Evolutionary conservation across 441 rosid genomes (phyloP).

Genomic region (Metrosideros polymorpha): DNA sequence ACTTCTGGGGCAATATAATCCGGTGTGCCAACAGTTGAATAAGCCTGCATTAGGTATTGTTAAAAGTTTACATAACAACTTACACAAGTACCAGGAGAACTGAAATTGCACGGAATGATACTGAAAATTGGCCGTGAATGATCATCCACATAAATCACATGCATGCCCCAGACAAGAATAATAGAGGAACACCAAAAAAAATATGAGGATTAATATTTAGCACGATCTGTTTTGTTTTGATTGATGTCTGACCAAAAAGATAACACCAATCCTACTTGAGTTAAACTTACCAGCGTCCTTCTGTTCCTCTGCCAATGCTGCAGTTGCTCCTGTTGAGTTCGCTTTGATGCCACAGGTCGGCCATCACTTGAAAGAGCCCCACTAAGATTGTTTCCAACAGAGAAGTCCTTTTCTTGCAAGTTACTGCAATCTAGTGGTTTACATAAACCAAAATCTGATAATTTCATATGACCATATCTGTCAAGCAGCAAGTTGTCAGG

Average conservation of each 20-base stretch:
- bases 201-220: not conserved
- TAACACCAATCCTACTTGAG: not conserved
- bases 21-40: constrained; percentile 97
- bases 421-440: constrained; percentile 88
- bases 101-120: not conserved
- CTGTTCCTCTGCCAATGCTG: constrained; percentile 94
- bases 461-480: constrained; percentile 87
- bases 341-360: constrained; percentile 74
- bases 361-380: constrained; percentile 94
- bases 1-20: constrained; percentile 99
- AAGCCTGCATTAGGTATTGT: constrained; percentile 53
- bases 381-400: constrained; percentile 50
- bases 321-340: constrained; percentile 87
- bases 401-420: constrained; percentile 90
- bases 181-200: not conserved
- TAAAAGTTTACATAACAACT: constrained; percentile 1
- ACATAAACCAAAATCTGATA: constrained; percentile 92
- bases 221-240: not conserved
- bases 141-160: not conserved
- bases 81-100: not conserved
- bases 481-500: constrained; percentile 93
- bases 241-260: not conserved
- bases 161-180: not conserved
- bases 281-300: constrained; percentile 77
- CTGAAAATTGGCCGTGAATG: not conserved